Percentiles rank a stretch among this genome's conserved stretches.
phyloP scores from a whole-genome alignment of 169 alveolate species.

The Perkinsus marinus region DNA sequence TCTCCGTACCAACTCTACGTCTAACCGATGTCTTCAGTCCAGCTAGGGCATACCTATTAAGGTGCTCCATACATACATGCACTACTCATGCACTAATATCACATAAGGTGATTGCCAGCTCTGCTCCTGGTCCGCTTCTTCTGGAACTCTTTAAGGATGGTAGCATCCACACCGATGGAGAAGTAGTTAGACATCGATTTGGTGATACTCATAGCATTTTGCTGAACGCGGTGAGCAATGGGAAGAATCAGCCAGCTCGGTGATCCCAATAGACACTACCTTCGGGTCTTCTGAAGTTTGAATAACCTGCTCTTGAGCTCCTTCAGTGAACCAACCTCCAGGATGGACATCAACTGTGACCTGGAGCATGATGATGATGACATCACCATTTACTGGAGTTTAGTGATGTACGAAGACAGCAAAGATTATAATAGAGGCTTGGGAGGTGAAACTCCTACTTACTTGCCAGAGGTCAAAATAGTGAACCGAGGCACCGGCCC shows the following conservation, averaged over 20 bases:
- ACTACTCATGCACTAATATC: not conserved
- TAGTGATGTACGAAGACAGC: too few species aligned
- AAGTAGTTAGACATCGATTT: slow-evolving; percentile 48
- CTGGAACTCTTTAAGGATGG: slow-evolving; percentile 59
- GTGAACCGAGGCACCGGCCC: not conserved
- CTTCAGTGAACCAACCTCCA: not conserved
- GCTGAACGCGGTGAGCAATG: too few species aligned
- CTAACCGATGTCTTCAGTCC: slow-evolving; percentile 19
- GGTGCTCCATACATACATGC: too few species aligned
- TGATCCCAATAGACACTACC: too few species aligned
- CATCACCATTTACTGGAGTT: too few species aligned
- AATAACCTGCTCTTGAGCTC: not conserved
- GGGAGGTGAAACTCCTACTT: too few species aligned
- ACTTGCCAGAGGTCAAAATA: not conserved
- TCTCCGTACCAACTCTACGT: not conserved
- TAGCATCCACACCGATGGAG: slow-evolving; percentile 65
- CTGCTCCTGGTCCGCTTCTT: slow-evolving; percentile 34
- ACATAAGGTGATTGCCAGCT: slow-evolving; percentile 7
- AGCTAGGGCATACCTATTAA: not conserved
- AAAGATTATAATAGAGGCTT: too few species aligned
- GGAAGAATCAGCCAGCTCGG: too few species aligned
- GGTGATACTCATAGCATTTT: not conserved
- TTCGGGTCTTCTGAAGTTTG: too few species aligned
- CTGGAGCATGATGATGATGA: not conserved
- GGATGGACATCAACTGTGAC: not conserved